phyloP scores from a whole-genome alignment of 805 yeast species.

The Brettanomyces nanus region DNA sequence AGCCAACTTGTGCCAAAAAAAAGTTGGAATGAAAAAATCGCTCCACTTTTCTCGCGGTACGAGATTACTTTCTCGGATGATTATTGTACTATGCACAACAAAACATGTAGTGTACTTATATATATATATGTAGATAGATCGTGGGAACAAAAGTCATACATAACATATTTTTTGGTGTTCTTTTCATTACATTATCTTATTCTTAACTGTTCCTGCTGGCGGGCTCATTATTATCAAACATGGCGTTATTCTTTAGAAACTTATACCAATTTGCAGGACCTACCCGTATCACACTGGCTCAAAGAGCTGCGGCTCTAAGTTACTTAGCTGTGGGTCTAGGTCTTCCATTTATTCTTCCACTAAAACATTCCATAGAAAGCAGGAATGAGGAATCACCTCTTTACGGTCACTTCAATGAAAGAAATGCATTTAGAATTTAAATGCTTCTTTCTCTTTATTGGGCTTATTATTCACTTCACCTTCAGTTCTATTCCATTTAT shows the following conservation, averaged over 20 bases:
- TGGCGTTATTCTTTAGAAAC: background rate
- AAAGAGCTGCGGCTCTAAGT: conserved; percentile 20
- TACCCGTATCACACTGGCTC: conserved; percentile 1
- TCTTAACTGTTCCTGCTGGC: no score
- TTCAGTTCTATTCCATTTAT: no score
- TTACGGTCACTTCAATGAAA: conserved; percentile 22
- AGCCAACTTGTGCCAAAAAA: no score
- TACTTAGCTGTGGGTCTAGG: conserved; percentile 27
- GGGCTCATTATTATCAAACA: background rate
- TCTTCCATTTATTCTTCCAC: conserved; percentile 28
- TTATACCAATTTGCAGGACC: conserved; percentile 1
- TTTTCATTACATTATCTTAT: background rate
- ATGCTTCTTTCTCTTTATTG: no score
- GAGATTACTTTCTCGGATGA: no score
- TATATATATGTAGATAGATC: no score
- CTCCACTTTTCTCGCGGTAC: no score
- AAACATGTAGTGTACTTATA: no score
- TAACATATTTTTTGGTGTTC: background rate
- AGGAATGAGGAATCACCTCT: conserved; percentile 9
- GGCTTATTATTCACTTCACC: no score
- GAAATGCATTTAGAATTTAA: conserved; percentile 24
- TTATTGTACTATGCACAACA: no score
- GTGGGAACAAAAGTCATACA: background rate
- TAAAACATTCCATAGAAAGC: conserved; percentile 19
- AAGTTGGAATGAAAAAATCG: no score